Evolutionary conservation across 2,329 filamentous ascomycete species (phyloP), one percentile per base, ranked within the genome.

Genomic region (Claviceps purpurea): DNA sequence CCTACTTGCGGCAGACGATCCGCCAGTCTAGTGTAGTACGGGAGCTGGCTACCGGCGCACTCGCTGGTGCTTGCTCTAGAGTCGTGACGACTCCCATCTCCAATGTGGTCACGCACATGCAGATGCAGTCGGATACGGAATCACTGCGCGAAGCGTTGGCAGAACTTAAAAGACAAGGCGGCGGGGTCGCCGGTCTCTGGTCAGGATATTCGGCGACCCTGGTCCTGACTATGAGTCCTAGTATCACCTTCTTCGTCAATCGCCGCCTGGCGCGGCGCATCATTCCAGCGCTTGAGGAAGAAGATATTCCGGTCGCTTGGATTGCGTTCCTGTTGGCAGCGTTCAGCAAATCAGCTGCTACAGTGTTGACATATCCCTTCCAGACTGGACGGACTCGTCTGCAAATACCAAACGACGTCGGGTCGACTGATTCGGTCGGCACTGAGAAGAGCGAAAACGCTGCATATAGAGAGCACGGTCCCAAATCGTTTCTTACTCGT

Each of bases 201-300:
- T 84, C 88, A 0, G 89, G 89, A 0, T 95, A 95, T 65, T 87
- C 85, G 20, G 88, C 89, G 2, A 84, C 79, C 22, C 66, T 95
- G 53, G 75, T 95, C 41, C 70, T 95, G 49, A 90, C 89, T 1
- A 73, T 95, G 30, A 95, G 95, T 61, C 89, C 90, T 1, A 84
- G 85, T 57, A 77, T 95, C 56, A 95, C 90, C 0, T 90, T 95
- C 64, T 82, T 91, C 58, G 71, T 95, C 34, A 87, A 94, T 61
- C 83, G 88, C 59, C 69, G 83, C 7, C 70, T 93, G 20, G 82
- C 84, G 57, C 75, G 78, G 50, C 63, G 73, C 1, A 63, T 85
- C 2, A 71, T 89, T 1, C 51, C 71, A 64, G 41, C 75, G 7
- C 69, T 73, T 1, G 74, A 72, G 58, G 70, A 62, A 55, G 67